Evolutionary conservation across 225 moss, liverwort and hornwort genomes (phyloP), one percentile per base, ranked within the genome.

Genomic region (Ulota crispa): DNA sequence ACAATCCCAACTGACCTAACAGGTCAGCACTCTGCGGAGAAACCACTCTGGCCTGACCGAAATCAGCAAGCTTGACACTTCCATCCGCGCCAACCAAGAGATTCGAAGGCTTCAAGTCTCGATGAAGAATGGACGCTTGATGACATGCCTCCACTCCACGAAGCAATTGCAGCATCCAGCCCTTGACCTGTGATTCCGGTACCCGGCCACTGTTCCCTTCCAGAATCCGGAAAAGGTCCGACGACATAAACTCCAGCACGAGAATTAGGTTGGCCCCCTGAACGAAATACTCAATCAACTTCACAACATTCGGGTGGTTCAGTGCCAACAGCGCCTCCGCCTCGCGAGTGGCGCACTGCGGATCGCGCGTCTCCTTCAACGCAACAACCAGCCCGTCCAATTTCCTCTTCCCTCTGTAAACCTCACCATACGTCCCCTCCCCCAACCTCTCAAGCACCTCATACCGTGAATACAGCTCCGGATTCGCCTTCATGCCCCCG

Each of bases 31-130:
- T 79, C 61, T 84, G 83, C 26, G 37, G 73, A 39, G 28, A 62
- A 72, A 90, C 66, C 57, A 93, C 80, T 65, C 99, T 91, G 14
- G 99, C 99, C 82, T 91, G 92, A 52, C 99, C 99, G 57, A 99
- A 99, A 83, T 99, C 99, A 56, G 96, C 96, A 83, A 99, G 81
- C 86, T 96, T 99, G 6, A 99, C 84, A 72, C 76, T 85, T 72
- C 99, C 93, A 80, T 96, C 92, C 47, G 67, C 85, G 36, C 89
- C 87, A 64, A 93, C 86, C 88, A 99, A 79, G 2, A 99, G 83
- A 87, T 99, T 99, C 9, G 89, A 93, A 31, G 99, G 96, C 86
- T 96, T 99, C 80, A 99, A 88, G 81, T 99, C 99, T 36, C 99
- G 89, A 76, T 99, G 99, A 13, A 99, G 72, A 72, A 96, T 76